Percentiles rank a stretch among this genome's conserved stretches.
Evolutionary conservation across 2,329 filamentous ascomycete genomes (phyloP).

Genomic region (Curvularia hawaiiensis): DNA sequence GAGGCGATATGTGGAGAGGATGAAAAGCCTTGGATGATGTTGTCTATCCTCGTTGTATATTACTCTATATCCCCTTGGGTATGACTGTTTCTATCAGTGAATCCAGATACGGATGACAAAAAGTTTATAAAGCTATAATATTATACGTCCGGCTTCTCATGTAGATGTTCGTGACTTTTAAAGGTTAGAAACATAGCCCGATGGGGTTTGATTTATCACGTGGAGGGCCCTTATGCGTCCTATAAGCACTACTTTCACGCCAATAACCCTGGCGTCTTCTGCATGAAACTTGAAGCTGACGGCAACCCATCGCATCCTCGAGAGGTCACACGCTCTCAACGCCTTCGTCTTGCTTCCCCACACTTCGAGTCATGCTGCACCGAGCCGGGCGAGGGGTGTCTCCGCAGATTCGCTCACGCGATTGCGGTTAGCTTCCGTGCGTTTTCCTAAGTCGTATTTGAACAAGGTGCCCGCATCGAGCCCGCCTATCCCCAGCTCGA

Average conservation of each 20-base stretch:
- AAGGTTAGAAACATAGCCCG: not conserved
- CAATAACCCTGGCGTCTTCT: constrained; percentile 3
- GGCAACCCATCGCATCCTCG: not conserved
- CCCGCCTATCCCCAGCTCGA: constrained; percentile 10
- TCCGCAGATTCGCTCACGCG: constrained; percentile 9
- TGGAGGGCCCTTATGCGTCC: not conserved
- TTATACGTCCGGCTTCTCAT: not conserved
- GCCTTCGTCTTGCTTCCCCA: constrained; percentile 1
- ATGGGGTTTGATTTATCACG: not conserved
- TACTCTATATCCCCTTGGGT: not conserved
- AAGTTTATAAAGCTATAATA: constrained; percentile 46
- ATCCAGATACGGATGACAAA: not conserved
- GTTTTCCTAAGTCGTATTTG: constrained; percentile 7
- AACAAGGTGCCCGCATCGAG: constrained; percentile 16
- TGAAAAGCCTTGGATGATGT: not conserved
- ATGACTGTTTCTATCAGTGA: not conserved
- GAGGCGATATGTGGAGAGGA: constrained; percentile 10
- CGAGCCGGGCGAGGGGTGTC: not conserved
- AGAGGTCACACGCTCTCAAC: not conserved
- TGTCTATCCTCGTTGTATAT: constrained; percentile 1
- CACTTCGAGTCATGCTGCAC: constrained; percentile 5
- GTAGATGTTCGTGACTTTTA: not conserved
- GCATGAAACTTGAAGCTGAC: not conserved
- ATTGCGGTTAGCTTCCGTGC: constrained; percentile 12
- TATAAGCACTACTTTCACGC: not conserved